A percentile compares a stretch with the other conserved stretches of the same genome.
phyloP scores from a whole-genome alignment of 2,329 filamentous ascomycete genomes.

The Fusarium ramigenum region DNA sequence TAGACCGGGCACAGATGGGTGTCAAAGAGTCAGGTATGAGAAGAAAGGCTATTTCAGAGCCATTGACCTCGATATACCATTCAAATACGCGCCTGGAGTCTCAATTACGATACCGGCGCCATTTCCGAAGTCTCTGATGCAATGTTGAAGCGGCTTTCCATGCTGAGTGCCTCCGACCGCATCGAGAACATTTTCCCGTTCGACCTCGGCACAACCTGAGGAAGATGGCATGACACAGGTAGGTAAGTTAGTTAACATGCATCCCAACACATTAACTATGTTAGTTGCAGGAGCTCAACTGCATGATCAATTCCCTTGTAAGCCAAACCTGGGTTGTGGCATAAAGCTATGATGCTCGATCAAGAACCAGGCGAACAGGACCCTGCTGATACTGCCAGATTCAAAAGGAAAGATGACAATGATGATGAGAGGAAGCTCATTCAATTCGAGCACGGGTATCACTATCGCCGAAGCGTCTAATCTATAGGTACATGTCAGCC shows the following conservation, averaged over 20 bases:
- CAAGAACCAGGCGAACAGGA: background rate
- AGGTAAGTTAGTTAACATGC: background rate
- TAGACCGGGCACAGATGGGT: conserved; percentile 13
- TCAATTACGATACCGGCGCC: background rate
- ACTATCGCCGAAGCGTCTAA: conserved; percentile 33
- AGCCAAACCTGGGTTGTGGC: background rate
- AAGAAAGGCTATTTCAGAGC: background rate
- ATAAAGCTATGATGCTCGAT: background rate
- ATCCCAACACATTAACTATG: background rate
- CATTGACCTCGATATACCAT: conserved; percentile 19
- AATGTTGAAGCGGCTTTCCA: background rate
- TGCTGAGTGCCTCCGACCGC: conserved; percentile 5
- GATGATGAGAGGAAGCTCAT: conserved; percentile 11
- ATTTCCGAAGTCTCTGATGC: background rate
- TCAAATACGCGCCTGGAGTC: background rate
- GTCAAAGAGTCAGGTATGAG: background rate
- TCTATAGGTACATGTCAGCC: conserved; percentile 8
- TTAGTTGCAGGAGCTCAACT: conserved; percentile 6
- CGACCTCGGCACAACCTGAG: conserved; percentile 18
- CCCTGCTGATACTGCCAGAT: background rate
- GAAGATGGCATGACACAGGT: background rate
- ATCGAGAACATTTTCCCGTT: background rate
- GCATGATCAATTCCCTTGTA: background rate
- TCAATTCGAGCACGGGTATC: conserved; percentile 36
- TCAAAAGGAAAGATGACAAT: background rate